Percentiles rank a stretch among this genome's conserved stretches.
Conservation (phyloP, 768 basidiomycete species). For the Chiua virens region DNA sequence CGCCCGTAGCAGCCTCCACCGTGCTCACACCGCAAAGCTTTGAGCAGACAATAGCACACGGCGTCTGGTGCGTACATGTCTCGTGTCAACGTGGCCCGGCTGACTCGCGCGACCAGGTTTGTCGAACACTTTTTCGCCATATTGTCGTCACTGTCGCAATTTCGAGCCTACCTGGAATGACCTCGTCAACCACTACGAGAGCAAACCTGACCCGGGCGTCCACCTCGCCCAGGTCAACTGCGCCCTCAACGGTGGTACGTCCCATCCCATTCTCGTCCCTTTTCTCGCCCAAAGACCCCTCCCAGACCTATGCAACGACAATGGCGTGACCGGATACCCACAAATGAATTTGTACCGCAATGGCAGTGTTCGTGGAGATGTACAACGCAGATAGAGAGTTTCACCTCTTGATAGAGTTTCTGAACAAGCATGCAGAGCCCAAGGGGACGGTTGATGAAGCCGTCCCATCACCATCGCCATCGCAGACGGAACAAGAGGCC, state of each 20-base stretch:
- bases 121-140: conserved; percentile 88
- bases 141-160: conserved; percentile 73
- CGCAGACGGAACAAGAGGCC: conserved; percentile 6
- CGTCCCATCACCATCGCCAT: neutral
- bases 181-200: conserved; percentile 53
- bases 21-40: conserved; percentile 64
- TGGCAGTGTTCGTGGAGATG: conserved; percentile 56
- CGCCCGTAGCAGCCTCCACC: conserved; percentile 32
- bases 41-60: conserved; percentile 46
- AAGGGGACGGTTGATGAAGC: neutral
- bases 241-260: conserved; percentile 70
- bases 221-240: conserved; percentile 84
- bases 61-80: conserved; percentile 51
- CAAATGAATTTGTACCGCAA: conserved; percentile 71
- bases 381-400: conserved; percentile 57
- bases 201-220: conserved; percentile 40
- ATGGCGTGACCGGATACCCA: conserved; percentile 72
- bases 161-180: conserved; percentile 85
- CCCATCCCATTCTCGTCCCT: no score
- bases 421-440: conserved; percentile 44
- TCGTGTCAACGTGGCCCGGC: neutral
- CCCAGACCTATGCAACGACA: conserved; percentile 76
- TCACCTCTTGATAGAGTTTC: conserved; percentile 54
- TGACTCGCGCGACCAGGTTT: conserved; percentile 44
- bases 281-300: neutral